These are phyloP conservation scores for Gryganskiella cystojenkinii DNA, from an alignment of 192 early-diverging fungal genomes.

Conservation along the genomic window DNA sequence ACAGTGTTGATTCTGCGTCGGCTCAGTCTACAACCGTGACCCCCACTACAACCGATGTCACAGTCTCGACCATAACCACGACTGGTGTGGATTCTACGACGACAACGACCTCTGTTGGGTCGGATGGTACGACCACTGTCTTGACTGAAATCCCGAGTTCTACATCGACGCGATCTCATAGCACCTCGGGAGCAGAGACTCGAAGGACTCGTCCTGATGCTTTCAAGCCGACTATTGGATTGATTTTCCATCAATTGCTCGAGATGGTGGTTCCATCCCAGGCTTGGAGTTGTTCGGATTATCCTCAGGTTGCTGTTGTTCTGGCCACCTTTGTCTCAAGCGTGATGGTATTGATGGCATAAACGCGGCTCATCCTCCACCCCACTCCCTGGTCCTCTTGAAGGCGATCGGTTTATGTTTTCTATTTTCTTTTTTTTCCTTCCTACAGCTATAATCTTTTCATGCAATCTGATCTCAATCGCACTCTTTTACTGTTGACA, in stretches of 20 bases:
- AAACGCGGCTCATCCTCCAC: too few species aligned
- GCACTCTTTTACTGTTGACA: too few species aligned
- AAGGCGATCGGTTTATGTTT: too few species aligned
- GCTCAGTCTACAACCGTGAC: background rate
- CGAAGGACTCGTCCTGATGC: background rate
- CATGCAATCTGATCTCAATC: too few species aligned
- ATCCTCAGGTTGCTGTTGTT: background rate
- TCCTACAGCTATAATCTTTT: too few species aligned
- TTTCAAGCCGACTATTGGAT: conserved; percentile 1
- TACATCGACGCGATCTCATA: conserved; percentile 19
- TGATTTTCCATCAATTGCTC: background rate
- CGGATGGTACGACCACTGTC: conserved; percentile 29
- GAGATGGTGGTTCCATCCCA: conserved; percentile 6
- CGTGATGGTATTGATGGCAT: too few species aligned
- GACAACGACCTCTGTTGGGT: conserved; percentile 28
- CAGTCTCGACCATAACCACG: conserved; percentile 36
- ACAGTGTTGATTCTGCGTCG: background rate
- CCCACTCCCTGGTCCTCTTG: too few species aligned
- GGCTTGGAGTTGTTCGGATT: background rate
- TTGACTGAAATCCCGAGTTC: conserved; percentile 39
- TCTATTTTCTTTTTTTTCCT: too few species aligned
- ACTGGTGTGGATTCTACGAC: conserved; percentile 15
- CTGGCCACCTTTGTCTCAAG: conserved; percentile 6
- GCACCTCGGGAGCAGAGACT: conserved; percentile 13
- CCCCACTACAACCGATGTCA: conserved; percentile 8